A percentile compares a stretch with the other conserved stretches of the same genome.
Conservation (phyloP, 805 yeast species). For the Suhomyces tanzawaensis region DNA sequence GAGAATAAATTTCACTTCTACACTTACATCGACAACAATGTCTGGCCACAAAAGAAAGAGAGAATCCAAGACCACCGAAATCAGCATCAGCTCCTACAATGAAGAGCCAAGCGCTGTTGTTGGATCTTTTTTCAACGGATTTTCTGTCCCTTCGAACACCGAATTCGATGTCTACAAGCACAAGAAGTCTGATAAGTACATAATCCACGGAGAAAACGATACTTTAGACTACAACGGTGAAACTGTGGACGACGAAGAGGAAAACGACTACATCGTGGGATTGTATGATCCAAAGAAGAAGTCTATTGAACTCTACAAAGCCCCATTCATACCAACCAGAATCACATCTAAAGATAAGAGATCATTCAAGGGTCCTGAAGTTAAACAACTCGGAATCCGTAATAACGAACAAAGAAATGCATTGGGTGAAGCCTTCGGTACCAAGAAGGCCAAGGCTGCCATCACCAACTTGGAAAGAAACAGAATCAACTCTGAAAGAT, state of each 20-base stretch:
- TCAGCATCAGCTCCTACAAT: slow-evolving; percentile 35
- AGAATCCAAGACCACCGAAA: slow-evolving; percentile 28
- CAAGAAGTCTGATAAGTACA: slow-evolving; percentile 39
- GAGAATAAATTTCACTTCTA: slow-evolving; percentile 8
- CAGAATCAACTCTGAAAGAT: slow-evolving; percentile 78
- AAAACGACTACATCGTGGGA: slow-evolving; percentile 65
- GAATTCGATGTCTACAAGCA: slow-evolving; percentile 62
- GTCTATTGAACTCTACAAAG: slow-evolving; percentile 58
- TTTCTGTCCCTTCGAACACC: slow-evolving; percentile 56
- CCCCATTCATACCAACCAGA: slow-evolving; percentile 60
- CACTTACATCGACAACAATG: too few relatives aligned
- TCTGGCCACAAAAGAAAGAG: slow-evolving; percentile 26
- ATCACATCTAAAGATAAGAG: slow-evolving; percentile 63
- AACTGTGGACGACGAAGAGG: slow-evolving; percentile 29
- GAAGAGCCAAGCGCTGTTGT: slow-evolving; percentile 52
- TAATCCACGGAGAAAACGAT: slow-evolving; percentile 77
- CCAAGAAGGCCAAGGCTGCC: slow-evolving; percentile 92
- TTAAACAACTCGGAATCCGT: slow-evolving; percentile 53
- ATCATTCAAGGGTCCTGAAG: slow-evolving; percentile 56
- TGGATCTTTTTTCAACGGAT: slow-evolving; percentile 80
- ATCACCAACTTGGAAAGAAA: slow-evolving; percentile 78
- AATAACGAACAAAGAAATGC: slow-evolving; percentile 68
- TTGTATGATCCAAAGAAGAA: slow-evolving; percentile 69
- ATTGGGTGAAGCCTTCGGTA: slow-evolving; percentile 95
- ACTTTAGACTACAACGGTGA: slow-evolving; percentile 71